These are phyloP conservation scores for Scleroderma citrinum DNA, from an alignment of 768 basidiomycete species.

Conservation along the genomic window DNA sequence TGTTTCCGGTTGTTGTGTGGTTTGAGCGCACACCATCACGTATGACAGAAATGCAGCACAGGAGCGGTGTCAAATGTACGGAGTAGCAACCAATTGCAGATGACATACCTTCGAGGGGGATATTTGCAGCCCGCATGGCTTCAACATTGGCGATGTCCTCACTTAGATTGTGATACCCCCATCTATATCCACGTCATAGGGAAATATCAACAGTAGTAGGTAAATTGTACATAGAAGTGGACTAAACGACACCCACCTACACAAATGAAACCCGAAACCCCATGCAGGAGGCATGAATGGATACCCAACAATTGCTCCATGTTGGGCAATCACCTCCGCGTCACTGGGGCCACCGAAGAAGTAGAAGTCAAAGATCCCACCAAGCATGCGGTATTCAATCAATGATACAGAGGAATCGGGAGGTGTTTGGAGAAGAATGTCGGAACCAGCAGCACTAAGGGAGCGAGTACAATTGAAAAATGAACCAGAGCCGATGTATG, in stretches of 20 bases:
- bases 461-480: conserved; percentile 6
- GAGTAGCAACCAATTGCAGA: neutral
- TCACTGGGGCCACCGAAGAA: conserved; percentile 57
- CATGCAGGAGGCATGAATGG: conserved; percentile 70
- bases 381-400: conserved; percentile 67
- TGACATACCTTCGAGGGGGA: conserved; percentile 66
- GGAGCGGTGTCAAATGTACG: neutral
- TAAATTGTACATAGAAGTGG: too few species aligned
- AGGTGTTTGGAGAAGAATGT: conserved; percentile 63
- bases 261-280: conserved; percentile 77
- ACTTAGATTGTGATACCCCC: conserved; percentile 47
- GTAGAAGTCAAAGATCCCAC: conserved; percentile 75
- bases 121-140: conserved; percentile 58
- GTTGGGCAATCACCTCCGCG: conserved; percentile 61
- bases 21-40: too few species aligned
- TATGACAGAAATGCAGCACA: neutral
- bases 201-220: too few species aligned
- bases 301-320: conserved; percentile 57
- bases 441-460: conserved; percentile 59
- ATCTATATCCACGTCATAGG: conserved; percentile 25
- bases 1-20: conserved; percentile 12
- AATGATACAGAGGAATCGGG: conserved; percentile 48
- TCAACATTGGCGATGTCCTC: conserved; percentile 51
- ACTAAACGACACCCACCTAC: conserved; percentile 35
- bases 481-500: conserved; percentile 1